phyloP scores from a whole-genome alignment of 2,329 filamentous ascomycete genomes.

The Pseudogymnoascus sp. region DNA sequence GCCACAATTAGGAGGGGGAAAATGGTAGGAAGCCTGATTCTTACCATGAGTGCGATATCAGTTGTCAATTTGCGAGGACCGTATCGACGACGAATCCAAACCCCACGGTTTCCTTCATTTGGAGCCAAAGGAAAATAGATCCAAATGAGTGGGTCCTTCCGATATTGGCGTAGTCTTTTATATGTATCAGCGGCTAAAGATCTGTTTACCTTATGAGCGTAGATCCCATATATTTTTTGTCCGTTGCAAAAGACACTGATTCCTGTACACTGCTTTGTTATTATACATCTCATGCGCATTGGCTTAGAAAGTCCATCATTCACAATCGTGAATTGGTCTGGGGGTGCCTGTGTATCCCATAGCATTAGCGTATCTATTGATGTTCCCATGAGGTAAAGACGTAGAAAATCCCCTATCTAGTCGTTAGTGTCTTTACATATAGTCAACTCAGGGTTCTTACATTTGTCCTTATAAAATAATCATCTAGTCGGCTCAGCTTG shows the following conservation, averaged over 20 bases:
- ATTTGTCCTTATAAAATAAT: background rate
- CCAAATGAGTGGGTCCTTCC: background rate
- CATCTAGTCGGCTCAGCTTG: background rate
- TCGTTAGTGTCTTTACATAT: background rate
- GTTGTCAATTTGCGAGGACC: background rate
- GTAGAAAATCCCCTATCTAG: background rate
- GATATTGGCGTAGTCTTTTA: background rate
- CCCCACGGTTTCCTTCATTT: background rate
- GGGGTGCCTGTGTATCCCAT: constrained; percentile 4
- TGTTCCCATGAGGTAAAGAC: background rate
- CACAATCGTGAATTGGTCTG: background rate
- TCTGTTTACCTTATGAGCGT: background rate
- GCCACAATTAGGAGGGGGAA: background rate
- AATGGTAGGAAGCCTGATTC: background rate
- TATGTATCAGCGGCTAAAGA: background rate
- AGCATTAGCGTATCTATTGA: background rate
- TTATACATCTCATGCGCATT: constrained; percentile 7
- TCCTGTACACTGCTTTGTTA: background rate
- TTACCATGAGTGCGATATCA: constrained; percentile 6
- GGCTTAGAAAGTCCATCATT: background rate
- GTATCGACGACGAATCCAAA: background rate
- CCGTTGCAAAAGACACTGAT: constrained; percentile 5
- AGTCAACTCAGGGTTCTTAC: background rate
- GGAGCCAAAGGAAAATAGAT: constrained; percentile 2
- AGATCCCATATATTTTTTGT: constrained; percentile 6